phyloP scores from a whole-genome alignment of 1,284 basidiomycete genomes.

The Boletellus sp. region DNA sequence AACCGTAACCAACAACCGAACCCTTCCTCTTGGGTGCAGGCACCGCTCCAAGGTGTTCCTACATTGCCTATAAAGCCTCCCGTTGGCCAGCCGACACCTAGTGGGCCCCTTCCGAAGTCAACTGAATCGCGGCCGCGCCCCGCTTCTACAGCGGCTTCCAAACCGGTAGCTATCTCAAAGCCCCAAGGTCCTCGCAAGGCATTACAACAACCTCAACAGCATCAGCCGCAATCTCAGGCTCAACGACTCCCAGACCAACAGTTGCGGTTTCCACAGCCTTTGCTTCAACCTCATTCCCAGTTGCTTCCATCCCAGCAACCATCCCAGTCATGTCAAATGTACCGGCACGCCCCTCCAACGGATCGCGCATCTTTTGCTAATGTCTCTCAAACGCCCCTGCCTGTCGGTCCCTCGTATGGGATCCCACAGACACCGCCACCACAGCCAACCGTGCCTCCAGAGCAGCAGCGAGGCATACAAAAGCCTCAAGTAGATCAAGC shows the following conservation, averaged over 20 bases:
- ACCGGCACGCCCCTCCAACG: background rate
- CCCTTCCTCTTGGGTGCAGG: slow-evolving; percentile 7
- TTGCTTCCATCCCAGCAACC: slow-evolving; percentile 3
- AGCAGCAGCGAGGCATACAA: background rate
- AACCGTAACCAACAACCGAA: slow-evolving; percentile 5
- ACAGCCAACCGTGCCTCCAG: slow-evolving; percentile 2
- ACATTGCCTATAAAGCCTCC: background rate
- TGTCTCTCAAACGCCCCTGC: slow-evolving; percentile 2
- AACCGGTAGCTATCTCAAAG: background rate
- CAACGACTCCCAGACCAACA: background rate
- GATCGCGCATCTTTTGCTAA: background rate
- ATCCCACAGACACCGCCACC: background rate
- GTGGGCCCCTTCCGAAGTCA: background rate
- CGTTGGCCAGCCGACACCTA: background rate
- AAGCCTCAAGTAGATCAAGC: slow-evolving; percentile 6
- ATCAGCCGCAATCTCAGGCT: background rate
- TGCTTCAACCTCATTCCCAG: slow-evolving; percentile 2
- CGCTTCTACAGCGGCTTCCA: background rate
- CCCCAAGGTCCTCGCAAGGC: background rate
- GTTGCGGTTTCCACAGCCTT: background rate
- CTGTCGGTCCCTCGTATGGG: background rate
- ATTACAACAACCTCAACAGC: slow-evolving; percentile 5
- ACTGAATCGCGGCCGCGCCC: slow-evolving; percentile 2
- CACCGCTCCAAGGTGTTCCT: slow-evolving; percentile 6
- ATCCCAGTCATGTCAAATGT: background rate